Evolutionary conservation across 768 basidiomycete species (phyloP), one percentile per base, ranked within the genome.

Genomic region (Multifurca ochricompacta): DNA sequence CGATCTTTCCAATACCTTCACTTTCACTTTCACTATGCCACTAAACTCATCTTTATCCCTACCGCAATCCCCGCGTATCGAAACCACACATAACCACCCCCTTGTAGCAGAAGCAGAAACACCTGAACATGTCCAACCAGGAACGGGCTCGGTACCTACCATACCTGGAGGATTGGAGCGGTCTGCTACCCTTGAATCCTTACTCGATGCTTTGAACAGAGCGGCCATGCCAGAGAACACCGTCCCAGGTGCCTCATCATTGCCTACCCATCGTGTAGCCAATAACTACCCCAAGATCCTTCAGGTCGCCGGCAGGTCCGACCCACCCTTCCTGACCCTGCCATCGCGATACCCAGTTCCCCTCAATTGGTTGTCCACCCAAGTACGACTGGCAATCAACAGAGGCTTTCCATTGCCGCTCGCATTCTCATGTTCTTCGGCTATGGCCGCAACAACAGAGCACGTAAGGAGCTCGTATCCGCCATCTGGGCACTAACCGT

Each of bases 381-480:
- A 25, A 32, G 45, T 11, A 54, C 55, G 16, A 9, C 31, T n/a
- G n/a, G 2, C 1, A 46, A 41, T 9, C 50, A 36, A 52, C 44
- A 13, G 28, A 28, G 39, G 5, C 45, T 49, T 6, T 40, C 57
- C 41, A 13, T 48, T 47, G 41, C 53, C 5, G 64, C 62, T 10
- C 62, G 58, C 23, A 11, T 70, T 5, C 66, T 77, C 60, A 61
- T 66, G 3, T 71, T 73, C 58, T 66, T 85, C 37, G 83, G 83
- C 3, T 63, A 79, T 48, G 83, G 84, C 6, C 70, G 73, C 11
- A 69, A 74, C 44, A 80, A 77, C 21, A 71, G 69, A 54, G 73
- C 73, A 6, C 74, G 83, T 40, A 80, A 77, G 63, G 72, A 77
- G 39, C 63, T 82, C 16, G 71, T 82, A 25, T 75, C 76, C 6